Evolutionary conservation across 192 early-diverging fungal genomes (phyloP), one percentile per base, ranked within the genome.

Genomic region (Cetraspora pellucida): DNA sequence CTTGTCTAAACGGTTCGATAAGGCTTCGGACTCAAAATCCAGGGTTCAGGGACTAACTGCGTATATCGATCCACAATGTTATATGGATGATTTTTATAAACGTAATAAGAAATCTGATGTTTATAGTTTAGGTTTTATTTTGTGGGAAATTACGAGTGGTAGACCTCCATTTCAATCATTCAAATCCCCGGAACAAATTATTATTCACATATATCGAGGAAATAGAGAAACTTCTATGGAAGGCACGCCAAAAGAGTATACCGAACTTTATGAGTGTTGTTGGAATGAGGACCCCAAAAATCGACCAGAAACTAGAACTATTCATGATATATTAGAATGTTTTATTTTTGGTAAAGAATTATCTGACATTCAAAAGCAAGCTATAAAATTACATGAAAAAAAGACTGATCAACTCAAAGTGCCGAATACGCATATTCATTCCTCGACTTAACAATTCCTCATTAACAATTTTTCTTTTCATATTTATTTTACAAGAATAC

Each of bases 111-210:
- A 23, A 21, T 66, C 64, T 43, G 82, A 83, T 27, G 77, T 83
- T 27, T 83, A 83, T 45, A 80, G 77, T 27, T 72, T 83, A 27
- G 82, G 82, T 17, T 79, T 83, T 0, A 61, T 83, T 6, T 44
- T 83, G n/a, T 83, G 82, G 82, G 82, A 83, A 74, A 49, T 83
- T 57, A 78, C 82, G 5, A 69, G 76, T 10, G 82, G 82, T 13
- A 76, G 78, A 74, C 50, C 82, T 49, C 77, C 82, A 0, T 83
- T 83, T 30, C 49, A 77, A 14, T 71, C 43, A 37, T 77, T 80
- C 0, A 79, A 72, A 11, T 73, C 75, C 43, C 79, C 78, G 49
- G 82, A 77, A 23, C 69, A 77, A 27, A 31, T 83, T 50, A 79
- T 77, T n/a, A 54, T 83, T 11, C 72, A 79, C 23, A 80, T 83